Conservation (phyloP, 2,329 filamentous ascomycete genomes). For the Penicillium sp. region DNA sequence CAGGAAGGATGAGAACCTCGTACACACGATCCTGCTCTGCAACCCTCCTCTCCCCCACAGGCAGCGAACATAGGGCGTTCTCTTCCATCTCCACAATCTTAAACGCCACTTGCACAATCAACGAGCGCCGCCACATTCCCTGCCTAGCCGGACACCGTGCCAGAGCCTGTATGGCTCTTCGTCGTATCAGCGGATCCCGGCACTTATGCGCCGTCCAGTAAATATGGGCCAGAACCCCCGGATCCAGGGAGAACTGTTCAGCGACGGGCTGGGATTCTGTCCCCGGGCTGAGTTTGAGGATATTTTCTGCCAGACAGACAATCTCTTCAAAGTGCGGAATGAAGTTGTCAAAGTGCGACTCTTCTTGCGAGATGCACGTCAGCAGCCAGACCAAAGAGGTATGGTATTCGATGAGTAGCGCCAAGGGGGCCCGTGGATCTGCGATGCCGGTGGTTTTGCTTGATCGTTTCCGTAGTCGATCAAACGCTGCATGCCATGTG, state of each 20-base stretch:
- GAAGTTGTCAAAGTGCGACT: neutral
- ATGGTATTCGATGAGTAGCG: neutral
- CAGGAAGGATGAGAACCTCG: neutral
- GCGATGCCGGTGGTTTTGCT: neutral
- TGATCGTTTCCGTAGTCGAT: neutral
- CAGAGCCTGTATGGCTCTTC: conserved; percentile 29
- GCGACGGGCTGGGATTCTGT: neutral
- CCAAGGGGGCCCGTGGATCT: neutral
- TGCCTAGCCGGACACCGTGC: conserved; percentile 12
- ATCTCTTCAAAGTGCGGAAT: neutral
- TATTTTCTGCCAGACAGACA: neutral
- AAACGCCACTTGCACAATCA: conserved; percentile 4
- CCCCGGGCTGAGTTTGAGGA: neutral
- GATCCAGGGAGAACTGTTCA: neutral
- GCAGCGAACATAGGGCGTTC: conserved; percentile 4
- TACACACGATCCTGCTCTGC: conserved; percentile 3
- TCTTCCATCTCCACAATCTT: conserved; percentile 22
- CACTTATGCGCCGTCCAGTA: conserved; percentile 38
- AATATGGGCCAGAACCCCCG: conserved; percentile 34
- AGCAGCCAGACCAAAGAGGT: neutral
- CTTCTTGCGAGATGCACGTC: neutral
- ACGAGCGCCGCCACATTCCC: conserved; percentile 18
- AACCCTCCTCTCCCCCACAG: conserved; percentile 15
- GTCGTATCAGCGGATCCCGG: conserved; percentile 31
- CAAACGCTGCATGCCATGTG: neutral